phyloP scores from a whole-genome alignment of 2,329 filamentous ascomycete species.

The Sarocladiaceae sp. region DNA sequence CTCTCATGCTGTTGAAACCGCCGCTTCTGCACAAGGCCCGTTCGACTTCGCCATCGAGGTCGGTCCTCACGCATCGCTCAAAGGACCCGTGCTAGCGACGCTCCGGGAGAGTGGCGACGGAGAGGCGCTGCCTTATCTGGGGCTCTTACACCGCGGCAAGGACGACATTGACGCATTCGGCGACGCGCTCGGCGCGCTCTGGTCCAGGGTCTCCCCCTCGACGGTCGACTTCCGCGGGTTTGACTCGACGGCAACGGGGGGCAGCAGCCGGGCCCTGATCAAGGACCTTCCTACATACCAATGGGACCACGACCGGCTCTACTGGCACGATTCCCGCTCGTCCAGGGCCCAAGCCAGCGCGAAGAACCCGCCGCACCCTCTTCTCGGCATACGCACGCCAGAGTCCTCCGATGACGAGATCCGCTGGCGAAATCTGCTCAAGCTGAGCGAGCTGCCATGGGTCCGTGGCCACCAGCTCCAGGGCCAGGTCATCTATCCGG shows the following conservation, averaged over 20 bases:
- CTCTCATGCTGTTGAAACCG: conserved; percentile 20
- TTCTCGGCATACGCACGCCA: conserved; percentile 36
- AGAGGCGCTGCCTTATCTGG: conserved; percentile 29
- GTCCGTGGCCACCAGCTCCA: conserved; percentile 45
- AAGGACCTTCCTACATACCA: conserved; percentile 46
- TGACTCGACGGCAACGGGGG: too few species aligned
- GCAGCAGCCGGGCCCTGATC: too few species aligned
- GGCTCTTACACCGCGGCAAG: conserved; percentile 20
- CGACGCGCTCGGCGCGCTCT: background rate
- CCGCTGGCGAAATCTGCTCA: conserved; percentile 46
- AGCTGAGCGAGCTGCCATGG: conserved; percentile 47
- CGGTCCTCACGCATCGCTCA: conserved; percentile 32
- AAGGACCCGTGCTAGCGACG: too few species aligned
- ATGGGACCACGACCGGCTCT: conserved; percentile 48
- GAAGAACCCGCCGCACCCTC: conserved; percentile 41
- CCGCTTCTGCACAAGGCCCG: conserved; percentile 13
- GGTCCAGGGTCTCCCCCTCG: too few species aligned
- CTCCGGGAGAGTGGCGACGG: too few species aligned
- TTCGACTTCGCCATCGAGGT: conserved; percentile 34
- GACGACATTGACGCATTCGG: background rate
- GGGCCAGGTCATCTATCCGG: conserved; percentile 12
- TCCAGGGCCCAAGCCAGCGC: conserved; percentile 37
- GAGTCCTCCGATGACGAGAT: conserved; percentile 30
- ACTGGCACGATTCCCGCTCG: conserved; percentile 51
- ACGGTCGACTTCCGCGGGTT: too few species aligned